Conservation (phyloP, 2,329 filamentous ascomycete species). For the Verticillium nonalfalfae region DNA sequence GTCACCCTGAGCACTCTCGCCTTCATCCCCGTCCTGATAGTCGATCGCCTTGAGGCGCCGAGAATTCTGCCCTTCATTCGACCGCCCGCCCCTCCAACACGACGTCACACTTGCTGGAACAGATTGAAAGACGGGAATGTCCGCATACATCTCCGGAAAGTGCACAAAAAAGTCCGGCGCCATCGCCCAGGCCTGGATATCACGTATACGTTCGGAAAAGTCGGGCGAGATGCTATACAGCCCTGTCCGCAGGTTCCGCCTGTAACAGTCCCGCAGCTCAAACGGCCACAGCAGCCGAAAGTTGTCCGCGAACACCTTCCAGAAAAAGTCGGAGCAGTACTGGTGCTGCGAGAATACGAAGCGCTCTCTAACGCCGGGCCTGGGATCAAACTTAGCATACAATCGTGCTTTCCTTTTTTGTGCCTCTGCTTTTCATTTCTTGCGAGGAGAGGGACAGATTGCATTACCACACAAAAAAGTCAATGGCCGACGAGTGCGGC, state of each 20-base stretch:
- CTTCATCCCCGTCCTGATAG: not conserved
- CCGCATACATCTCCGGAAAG: conserved; percentile 15
- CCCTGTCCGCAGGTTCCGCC: conserved; percentile 15
- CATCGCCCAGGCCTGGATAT: conserved; percentile 21
- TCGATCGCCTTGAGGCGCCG: not conserved
- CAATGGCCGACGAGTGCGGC: conserved; percentile 19
- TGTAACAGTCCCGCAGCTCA: conserved; percentile 18
- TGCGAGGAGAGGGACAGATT: not conserved
- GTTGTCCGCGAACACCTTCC: conserved; percentile 15
- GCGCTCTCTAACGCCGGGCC: conserved; percentile 19
- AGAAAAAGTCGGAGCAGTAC: conserved; percentile 21
- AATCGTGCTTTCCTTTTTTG: not conserved
- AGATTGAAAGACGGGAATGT: not conserved
- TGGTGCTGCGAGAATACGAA: conserved; percentile 20
- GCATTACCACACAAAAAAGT: conserved; percentile 21
- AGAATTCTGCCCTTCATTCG: not conserved
- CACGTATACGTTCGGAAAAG: conserved; percentile 16
- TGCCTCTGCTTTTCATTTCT: too few species aligned
- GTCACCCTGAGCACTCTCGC: not conserved
- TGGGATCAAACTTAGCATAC: conserved; percentile 1
- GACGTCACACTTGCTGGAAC: not conserved
- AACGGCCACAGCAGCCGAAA: conserved; percentile 18
- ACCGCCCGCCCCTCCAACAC: not conserved
- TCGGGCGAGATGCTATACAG: conserved; percentile 11
- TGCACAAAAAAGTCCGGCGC: conserved; percentile 16